Evolutionary conservation across 108 stramenopile genomes (phyloP), one percentile per base, ranked within the genome.

Genomic region (Seminavis robusta): DNA sequence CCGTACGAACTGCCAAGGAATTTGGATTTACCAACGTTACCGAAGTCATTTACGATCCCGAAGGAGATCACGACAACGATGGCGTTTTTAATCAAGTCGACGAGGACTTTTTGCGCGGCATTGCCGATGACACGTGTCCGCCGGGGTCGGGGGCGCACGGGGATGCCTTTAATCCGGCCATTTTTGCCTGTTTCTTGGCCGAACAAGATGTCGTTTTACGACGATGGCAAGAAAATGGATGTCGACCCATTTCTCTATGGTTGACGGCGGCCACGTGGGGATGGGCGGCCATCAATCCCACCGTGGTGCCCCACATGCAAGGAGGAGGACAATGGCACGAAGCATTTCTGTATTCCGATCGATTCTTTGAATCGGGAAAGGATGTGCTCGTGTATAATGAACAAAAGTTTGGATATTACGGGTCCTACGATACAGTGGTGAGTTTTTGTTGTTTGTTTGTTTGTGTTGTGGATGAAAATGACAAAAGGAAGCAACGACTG

Each of bases 261-360:
- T 24, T 63, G 45, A 80, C 79, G 6, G 29, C 66, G 9, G 45
- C 79, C 20, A 76, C 74, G 11, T 65, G 62, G 70, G 46, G 33
- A 17, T 80, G 79, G 79, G 75, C 74, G 3, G 26, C 40, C 5
- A 15, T 63, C 2, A 56, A 73, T 47, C 55, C 33, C 2, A 52
- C 59, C 13, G 33, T 43, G 15, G 42, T 71, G 0, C 67, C 67
- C 31, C 73, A 73, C 43, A 43, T 76, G 20, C 71, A 70, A 55
- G 79, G 79, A 20, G 74, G 40, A 2, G 71, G 64, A 9, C 79
- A 80, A 47, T 80, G 79, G 79, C 79, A 80, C 32, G 8, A 17
- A 15, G 41, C 47, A 0, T 76, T 80, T 41, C 33, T 45, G 11
- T 80, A 76, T 52, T 42, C 45, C 4, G 79, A 80, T 57, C 17